Conservation (phyloP, 2,329 filamentous ascomycete genomes). For the Fusarium illudens region DNA sequence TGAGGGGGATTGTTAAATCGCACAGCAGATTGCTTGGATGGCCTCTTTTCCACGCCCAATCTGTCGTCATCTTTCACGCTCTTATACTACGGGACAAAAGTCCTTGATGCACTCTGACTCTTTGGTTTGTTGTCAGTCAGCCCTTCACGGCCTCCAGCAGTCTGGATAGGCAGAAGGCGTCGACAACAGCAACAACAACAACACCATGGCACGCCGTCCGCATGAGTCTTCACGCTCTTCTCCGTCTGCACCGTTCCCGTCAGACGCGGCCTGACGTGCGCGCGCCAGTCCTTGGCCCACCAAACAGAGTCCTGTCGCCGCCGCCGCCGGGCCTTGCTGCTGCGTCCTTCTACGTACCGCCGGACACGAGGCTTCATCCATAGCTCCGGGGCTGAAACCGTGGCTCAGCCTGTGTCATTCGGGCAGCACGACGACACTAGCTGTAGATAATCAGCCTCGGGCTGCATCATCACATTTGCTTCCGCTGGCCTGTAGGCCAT, state of each 20-base stretch:
- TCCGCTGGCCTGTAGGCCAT: not conserved
- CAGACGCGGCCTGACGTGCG: conserved; percentile 34
- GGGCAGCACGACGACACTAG: conserved; percentile 29
- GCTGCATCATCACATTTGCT: conserved; percentile 6
- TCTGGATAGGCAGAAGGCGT: not conserved
- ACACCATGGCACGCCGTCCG: conserved; percentile 12
- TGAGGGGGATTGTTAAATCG: conserved; percentile 19
- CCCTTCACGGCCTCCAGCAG: not conserved
- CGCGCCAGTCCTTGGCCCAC: conserved; percentile 30
- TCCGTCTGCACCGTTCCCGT: conserved; percentile 9
- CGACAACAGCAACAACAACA: not conserved
- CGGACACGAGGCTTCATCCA: conserved; percentile 15
- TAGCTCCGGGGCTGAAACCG: conserved; percentile 39
- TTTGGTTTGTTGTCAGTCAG: not conserved
- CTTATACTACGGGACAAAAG: not conserved
- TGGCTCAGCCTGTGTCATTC: conserved; percentile 38
- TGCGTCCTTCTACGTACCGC: conserved; percentile 13
- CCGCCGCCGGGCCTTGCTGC: conserved; percentile 10
- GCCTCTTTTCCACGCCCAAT: conserved; percentile 3
- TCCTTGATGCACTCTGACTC: conserved; percentile 5
- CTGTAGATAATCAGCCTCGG: conserved; percentile 12
- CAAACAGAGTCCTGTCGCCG: conserved; percentile 23
- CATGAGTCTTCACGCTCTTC: not conserved
- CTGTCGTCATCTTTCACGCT: conserved; percentile 17
- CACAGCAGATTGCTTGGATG: conserved; percentile 1